Conservation (phyloP, 73 alveolate species). For the Paraurostyla sp. region DNA sequence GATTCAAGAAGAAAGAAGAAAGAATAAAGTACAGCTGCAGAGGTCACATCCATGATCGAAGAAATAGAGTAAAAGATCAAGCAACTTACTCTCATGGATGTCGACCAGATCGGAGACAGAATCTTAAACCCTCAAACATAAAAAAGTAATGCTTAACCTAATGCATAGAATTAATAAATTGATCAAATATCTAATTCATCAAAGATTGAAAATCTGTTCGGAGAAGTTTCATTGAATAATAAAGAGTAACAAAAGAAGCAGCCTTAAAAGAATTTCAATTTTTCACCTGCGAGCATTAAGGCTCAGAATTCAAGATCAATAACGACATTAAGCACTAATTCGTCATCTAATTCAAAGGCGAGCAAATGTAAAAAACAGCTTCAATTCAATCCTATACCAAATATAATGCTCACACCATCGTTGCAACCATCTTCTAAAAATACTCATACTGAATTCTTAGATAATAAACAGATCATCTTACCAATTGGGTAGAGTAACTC, state of each 20-base stretch:
- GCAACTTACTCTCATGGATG: background rate
- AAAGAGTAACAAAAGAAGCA: background rate
- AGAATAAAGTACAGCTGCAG: too few species aligned
- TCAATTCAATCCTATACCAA: background rate
- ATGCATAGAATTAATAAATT: too few species aligned
- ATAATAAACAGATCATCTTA: background rate
- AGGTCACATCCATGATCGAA: background rate
- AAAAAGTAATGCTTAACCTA: too few species aligned
- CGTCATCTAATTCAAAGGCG: background rate
- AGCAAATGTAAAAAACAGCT: too few species aligned
- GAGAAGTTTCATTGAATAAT: background rate
- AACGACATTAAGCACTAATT: background rate
- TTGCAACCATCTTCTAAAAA: too few species aligned
- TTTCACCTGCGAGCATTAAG: background rate
- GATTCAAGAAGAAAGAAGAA: too few species aligned
- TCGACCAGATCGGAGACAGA: background rate
- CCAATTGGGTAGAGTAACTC: background rate
- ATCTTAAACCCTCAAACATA: too few species aligned
- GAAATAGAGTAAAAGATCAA: background rate
- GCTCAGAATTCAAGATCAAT: background rate
- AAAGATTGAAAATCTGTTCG: conserved; percentile 41
- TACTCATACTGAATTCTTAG: background rate
- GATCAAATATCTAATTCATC: too few species aligned
- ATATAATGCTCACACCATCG: background rate
- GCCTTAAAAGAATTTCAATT: too few species aligned